A percentile compares a stretch with the other conserved stretches of the same genome.
Evolutionary conservation across 805 yeast genomes (phyloP).

Genomic region (Kregervanrija delftensis): DNA sequence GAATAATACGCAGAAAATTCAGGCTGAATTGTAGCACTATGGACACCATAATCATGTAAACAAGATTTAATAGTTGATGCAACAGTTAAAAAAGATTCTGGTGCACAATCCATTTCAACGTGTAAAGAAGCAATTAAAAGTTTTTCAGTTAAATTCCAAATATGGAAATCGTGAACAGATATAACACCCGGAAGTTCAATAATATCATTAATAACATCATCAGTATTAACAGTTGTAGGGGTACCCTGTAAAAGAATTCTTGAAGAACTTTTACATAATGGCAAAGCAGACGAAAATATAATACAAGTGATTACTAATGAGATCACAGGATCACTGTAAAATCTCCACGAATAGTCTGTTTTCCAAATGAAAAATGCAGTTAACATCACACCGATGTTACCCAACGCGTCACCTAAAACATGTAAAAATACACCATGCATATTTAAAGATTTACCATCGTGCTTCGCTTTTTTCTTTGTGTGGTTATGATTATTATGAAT

Average conservation of each 20-base stretch:
- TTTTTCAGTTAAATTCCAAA: slow-evolving; percentile 91
- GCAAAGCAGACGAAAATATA: slow-evolving; percentile 86
- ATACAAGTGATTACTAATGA: slow-evolving; percentile 82
- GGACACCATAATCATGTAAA: slow-evolving; percentile 78
- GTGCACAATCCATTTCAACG: slow-evolving; percentile 60
- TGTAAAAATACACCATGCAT: slow-evolving; percentile 97
- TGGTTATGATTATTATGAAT: slow-evolving; percentile 7
- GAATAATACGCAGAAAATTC: slow-evolving; percentile 52
- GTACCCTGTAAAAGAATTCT: slow-evolving; percentile 89
- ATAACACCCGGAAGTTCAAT: slow-evolving; percentile 62
- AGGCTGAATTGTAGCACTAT: slow-evolving; percentile 94
- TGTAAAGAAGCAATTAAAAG: slow-evolving; percentile 85
- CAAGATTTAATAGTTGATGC: slow-evolving; percentile 73
- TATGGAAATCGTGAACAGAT: slow-evolving; percentile 91
- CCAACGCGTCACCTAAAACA: slow-evolving; percentile 93
- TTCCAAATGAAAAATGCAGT: slow-evolving; percentile 93
- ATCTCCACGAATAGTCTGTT: slow-evolving; percentile 84
- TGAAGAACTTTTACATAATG: slow-evolving; percentile 79
- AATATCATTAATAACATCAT: slow-evolving; percentile 64
- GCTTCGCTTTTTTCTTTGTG: slow-evolving; percentile 8
- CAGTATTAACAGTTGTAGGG: slow-evolving; percentile 76
- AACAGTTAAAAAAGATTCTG: slow-evolving; percentile 60
- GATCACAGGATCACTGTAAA: slow-evolving; percentile 77
- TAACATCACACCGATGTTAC: slow-evolving; percentile 86
- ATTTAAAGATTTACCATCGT: slow-evolving; percentile 61